Percentiles rank a stretch among this genome's conserved stretches.
Conservation (phyloP, 345 rosid genomes). For the Moricandia moricandioides region DNA sequence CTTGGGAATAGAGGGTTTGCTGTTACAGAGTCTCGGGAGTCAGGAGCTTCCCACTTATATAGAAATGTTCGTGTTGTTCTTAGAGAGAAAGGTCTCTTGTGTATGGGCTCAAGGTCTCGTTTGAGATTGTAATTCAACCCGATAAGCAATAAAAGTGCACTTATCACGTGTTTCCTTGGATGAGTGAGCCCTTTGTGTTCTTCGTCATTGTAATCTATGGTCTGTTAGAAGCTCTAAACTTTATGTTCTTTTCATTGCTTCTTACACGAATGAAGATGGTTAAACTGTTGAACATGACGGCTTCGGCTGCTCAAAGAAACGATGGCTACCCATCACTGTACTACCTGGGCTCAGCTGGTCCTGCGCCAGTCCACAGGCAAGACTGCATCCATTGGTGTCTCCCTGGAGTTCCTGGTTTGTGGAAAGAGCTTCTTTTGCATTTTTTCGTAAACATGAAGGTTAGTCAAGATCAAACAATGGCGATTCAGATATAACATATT, state of each 20-base stretch:
- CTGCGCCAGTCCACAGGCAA: constrained; percentile 65
- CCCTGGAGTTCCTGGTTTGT: constrained; percentile 90
- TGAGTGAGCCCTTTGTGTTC: not conserved
- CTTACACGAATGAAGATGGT: not conserved
- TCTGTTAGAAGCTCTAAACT: too few relatives aligned
- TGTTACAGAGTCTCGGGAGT: too few relatives aligned
- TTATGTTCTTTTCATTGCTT: not conserved
- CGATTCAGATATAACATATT: constrained; percentile 7
- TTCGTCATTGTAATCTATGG: too few relatives aligned
- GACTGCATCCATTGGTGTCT: constrained; percentile 99
- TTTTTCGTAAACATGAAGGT: constrained; percentile 50
- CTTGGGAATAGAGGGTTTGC: too few relatives aligned
- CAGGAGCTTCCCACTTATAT: too few relatives aligned
- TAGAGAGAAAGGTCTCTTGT: too few relatives aligned
- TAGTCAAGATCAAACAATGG: not conserved
- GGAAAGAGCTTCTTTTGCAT: constrained; percentile 79
- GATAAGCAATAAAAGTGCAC: too few relatives aligned
- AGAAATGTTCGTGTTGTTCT: too few relatives aligned
- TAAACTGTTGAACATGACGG: constrained; percentile 62
- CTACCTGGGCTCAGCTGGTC: constrained; percentile 55
- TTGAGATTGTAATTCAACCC: too few relatives aligned
- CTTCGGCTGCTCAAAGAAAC: constrained; percentile 66
- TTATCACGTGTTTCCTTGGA: not conserved
- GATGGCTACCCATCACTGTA: constrained; percentile 85
- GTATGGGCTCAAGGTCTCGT: too few relatives aligned